These are phyloP conservation scores for Colletotrichum abscissum DNA, from an alignment of 2,329 filamentous ascomycete species.

Conservation along the genomic window DNA sequence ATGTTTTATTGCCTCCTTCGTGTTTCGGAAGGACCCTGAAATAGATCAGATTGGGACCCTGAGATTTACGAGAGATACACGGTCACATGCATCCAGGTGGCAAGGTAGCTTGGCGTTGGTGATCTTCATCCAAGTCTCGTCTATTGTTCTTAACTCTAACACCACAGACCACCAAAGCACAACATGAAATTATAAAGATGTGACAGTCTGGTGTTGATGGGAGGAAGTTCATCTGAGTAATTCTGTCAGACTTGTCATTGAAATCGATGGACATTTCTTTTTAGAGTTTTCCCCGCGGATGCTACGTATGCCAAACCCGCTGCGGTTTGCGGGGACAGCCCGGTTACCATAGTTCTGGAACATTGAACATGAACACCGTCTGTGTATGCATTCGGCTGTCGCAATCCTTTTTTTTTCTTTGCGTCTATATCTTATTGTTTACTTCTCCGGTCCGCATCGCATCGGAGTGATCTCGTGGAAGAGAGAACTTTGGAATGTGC, in stretches of 20 bases:
- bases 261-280: background rate
- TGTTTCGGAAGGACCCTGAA: background rate
- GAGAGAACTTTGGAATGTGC: background rate
- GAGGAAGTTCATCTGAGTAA: background rate
- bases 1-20: background rate
- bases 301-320: background rate
- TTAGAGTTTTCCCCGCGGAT: background rate
- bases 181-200: background rate
- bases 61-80: background rate
- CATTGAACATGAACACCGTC: background rate
- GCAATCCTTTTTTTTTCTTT: background rate
- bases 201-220: background rate
- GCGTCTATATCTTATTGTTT: background rate
- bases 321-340: background rate
- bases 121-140: background rate
- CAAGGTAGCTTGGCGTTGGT: background rate
- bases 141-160: background rate
- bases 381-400: background rate
- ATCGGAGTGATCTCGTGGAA: background rate
- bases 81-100: background rate
- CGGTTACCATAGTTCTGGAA: background rate
- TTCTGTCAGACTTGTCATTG: background rate
- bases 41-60: background rate
- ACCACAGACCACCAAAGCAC: background rate
- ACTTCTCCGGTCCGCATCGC: background rate